Evolutionary conservation across 208 protist genomes (phyloP), one percentile per base, ranked within the genome.

Genomic region (Trypanosoma vivax): DNA sequence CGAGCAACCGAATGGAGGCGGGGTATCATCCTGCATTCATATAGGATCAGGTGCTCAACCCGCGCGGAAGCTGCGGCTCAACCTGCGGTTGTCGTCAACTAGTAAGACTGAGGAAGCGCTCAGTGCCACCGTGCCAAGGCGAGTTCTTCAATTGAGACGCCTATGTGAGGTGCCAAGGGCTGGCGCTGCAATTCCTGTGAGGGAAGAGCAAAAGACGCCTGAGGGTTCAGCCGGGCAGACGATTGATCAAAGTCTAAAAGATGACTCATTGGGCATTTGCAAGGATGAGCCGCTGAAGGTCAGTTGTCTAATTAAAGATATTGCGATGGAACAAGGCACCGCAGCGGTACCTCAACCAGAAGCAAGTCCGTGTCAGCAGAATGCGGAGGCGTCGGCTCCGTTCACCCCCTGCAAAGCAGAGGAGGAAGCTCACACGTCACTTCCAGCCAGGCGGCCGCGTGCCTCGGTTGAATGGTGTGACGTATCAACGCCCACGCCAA

Each of bases 401-500:
- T 9, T 31, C 10, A 5, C 43, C 23, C 10, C n/a, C n/a, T 19
- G 29, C 33, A 27, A 18, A 18, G 6, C 29, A 21, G n/a, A 13
- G 5, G 43, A 51, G 14, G 61, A 48, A 2, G 10, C 29, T 5
- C 2, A 21, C 2, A 11, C 34, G 29, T 18, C 46, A 13, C 31
- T 27, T 19, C 7, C 50, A 23, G 51, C 3, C 5, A 46, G 35
- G 18, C 49, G 46, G 24, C 45, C 51, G 35, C 53, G 54, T n/a
- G 46, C 46, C 6, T 60, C 62, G 5, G 18, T 34, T 11, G 54
- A 54, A 18, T 57, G 33, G 41, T 30, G 37, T 21, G 64, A 57
- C n/a, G 16, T 40, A 21, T 35, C 53, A 34, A 66, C 64, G 3
- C 46, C 62, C 13, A 78, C 66, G 37, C 70, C 77, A 10, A 85